Conservation (phyloP, 164 flowering plant genomes). For the Nelumbo lutea region DNA sequence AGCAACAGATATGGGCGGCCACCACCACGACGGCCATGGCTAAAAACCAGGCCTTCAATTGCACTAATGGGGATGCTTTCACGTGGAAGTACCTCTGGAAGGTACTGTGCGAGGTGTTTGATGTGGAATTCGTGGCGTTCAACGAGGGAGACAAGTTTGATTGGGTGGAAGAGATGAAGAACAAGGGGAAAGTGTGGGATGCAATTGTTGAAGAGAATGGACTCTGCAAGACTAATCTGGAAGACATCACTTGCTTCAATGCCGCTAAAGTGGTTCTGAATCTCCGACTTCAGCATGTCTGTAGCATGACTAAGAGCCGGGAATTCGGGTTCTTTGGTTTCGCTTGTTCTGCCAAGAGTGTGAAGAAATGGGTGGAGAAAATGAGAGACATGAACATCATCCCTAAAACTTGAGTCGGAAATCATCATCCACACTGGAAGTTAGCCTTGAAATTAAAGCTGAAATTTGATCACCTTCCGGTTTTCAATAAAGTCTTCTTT, state of each 20-base stretch:
- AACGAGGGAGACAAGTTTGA: neutral
- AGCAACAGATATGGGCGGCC: slow-evolving; percentile 35
- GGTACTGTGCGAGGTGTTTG: slow-evolving; percentile 9
- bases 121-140: slow-evolving; percentile 9
- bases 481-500: no score
- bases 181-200: slow-evolving; percentile 19
- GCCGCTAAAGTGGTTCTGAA: slow-evolving; percentile 5
- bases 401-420: slow-evolving; percentile 1
- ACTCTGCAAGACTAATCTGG: slow-evolving; percentile 16
- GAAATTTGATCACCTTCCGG: neutral
- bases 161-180: slow-evolving; percentile 14
- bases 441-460: neutral
- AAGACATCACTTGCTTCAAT: slow-evolving; percentile 9
- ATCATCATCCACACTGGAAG: neutral
- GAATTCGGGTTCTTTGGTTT: slow-evolving; percentile 20
- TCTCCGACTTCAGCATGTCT: slow-evolving; percentile 20
- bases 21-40: slow-evolving; percentile 20
- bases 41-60: slow-evolving; percentile 4
- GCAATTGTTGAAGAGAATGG: slow-evolving; percentile 18
- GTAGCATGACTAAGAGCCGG: slow-evolving; percentile 22
- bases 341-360: slow-evolving; percentile 13
- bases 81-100: slow-evolving; percentile 24
- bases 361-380: slow-evolving; percentile 7
- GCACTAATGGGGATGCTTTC: slow-evolving; percentile 32
- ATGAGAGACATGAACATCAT: slow-evolving; percentile 18